phyloP scores from a whole-genome alignment of 2,329 filamentous ascomycete species.

The Mycosphaerella sp. region DNA sequence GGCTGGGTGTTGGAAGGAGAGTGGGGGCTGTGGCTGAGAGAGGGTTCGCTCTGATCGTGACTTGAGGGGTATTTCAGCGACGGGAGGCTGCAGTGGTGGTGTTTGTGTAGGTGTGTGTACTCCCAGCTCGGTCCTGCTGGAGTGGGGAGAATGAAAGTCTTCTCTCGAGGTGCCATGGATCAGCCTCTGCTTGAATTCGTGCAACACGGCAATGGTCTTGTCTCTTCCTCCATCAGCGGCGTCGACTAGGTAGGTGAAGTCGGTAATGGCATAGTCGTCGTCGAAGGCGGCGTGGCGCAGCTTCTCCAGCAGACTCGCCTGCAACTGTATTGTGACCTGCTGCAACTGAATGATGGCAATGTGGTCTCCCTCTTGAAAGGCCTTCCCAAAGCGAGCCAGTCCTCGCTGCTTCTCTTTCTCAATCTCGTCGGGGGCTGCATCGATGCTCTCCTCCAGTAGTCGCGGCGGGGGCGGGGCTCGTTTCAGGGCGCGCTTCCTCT shows the following conservation, averaged over 20 bases:
- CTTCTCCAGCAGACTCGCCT: slow-evolving; percentile 28
- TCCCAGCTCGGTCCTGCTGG: slow-evolving; percentile 15
- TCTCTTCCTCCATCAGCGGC: slow-evolving; percentile 29
- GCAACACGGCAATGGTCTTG: slow-evolving; percentile 27
- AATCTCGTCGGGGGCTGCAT: slow-evolving; percentile 30
- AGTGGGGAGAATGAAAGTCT: slow-evolving; percentile 12
- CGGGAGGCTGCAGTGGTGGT: not conserved
- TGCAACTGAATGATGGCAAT: slow-evolving; percentile 30
- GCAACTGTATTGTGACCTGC: slow-evolving; percentile 30
- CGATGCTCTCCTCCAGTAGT: slow-evolving; percentile 29
- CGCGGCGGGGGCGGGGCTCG: slow-evolving; percentile 29
- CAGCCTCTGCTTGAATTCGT: slow-evolving; percentile 29
- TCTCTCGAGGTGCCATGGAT: slow-evolving; percentile 9
- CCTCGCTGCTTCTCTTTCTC: slow-evolving; percentile 31
- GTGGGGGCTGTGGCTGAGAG: slow-evolving; percentile 1
- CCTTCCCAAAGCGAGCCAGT: slow-evolving; percentile 27
- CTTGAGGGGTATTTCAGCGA: slow-evolving; percentile 5
- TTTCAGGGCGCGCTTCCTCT: slow-evolving; percentile 27
- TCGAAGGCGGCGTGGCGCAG: slow-evolving; percentile 28
- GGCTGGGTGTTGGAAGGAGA: not conserved
- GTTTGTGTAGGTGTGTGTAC: slow-evolving; percentile 3
- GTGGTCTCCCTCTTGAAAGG: slow-evolving; percentile 31
- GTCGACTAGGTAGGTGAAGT: slow-evolving; percentile 29
- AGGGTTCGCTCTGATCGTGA: slow-evolving; percentile 3
- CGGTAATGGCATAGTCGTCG: slow-evolving; percentile 25